Conservation (phyloP, 345 rosid genomes). For the Eucalyptus globulus region DNA sequence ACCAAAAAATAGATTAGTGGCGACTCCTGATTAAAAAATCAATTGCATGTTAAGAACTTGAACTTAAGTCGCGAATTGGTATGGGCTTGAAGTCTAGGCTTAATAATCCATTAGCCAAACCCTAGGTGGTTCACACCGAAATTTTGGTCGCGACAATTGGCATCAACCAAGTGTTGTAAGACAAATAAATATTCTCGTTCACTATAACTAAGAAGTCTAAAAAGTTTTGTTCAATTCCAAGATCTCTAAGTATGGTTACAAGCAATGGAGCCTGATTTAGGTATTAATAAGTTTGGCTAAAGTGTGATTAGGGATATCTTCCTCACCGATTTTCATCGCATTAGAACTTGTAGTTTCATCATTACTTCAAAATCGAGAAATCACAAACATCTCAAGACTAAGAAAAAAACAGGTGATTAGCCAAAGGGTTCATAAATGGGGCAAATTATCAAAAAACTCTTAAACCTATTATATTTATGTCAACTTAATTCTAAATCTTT, state of each 20-base stretch:
- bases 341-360: background rate
- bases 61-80: no score
- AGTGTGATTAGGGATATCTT: background rate
- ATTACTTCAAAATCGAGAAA: background rate
- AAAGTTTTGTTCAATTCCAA: background rate
- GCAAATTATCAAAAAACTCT: fast-evolving
- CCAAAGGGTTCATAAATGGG: background rate
- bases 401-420: background rate
- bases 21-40: no score
- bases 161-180: background rate
- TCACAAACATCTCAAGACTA: background rate
- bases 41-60: no score
- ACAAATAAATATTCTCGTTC: background rate
- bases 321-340: background rate
- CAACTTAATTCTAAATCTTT: no score
- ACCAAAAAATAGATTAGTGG: no score
- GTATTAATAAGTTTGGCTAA: background rate
- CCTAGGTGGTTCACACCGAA: no score
- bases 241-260: background rate
- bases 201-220: background rate
- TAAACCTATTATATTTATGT: no score
- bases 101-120: no score
- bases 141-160: no score
- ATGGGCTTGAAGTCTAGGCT: no score
- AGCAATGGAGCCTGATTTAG: background rate